Conservation (phyloP, 257 asterid species). For the Cruciata laevipes region DNA sequence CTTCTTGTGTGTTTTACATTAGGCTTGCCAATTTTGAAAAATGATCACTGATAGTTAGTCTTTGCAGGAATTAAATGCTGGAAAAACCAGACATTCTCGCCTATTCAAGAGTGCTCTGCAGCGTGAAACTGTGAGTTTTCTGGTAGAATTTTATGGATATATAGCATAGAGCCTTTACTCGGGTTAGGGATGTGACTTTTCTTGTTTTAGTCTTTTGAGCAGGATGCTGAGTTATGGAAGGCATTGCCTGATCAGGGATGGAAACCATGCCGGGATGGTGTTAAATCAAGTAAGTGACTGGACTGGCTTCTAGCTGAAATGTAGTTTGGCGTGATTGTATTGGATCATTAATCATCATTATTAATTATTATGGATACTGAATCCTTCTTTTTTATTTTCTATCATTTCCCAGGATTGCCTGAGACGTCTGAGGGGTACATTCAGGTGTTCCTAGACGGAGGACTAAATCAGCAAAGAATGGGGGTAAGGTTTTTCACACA, state of each 20-base stretch:
- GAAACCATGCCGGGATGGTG: slow-evolving; percentile 38
- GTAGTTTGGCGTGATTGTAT: not conserved
- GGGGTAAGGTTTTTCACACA: slow-evolving; percentile 45
- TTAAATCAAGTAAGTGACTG: slow-evolving; percentile 39
- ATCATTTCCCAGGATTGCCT: slow-evolving; percentile 44
- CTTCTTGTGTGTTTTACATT: not conserved
- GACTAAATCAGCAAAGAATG: slow-evolving; percentile 95
- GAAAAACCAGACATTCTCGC: slow-evolving; percentile 82
- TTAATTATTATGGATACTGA: slow-evolving; percentile 1
- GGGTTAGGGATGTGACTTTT: slow-evolving; percentile 11
- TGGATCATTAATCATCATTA: not conserved
- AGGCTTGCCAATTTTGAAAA: not conserved
- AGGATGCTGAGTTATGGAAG: slow-evolving; percentile 60
- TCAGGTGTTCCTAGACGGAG: slow-evolving; percentile 95
- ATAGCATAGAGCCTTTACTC: not conserved
- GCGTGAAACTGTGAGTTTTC: slow-evolving; percentile 61
- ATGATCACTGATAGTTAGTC: not conserved
- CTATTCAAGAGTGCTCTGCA: slow-evolving; percentile 71
- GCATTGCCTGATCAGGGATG: slow-evolving; percentile 64
- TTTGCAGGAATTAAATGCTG: slow-evolving; percentile 46
- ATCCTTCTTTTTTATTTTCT: not conserved
- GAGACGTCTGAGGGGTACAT: slow-evolving; percentile 72
- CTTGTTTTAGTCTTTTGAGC: slow-evolving; percentile 41
- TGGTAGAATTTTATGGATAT: not conserved
- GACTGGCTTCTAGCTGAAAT: not conserved